Evolutionary conservation across 345 rosid species (phyloP), one percentile per base, ranked within the genome.

Genomic region (Tarenaya hassleriana): DNA sequence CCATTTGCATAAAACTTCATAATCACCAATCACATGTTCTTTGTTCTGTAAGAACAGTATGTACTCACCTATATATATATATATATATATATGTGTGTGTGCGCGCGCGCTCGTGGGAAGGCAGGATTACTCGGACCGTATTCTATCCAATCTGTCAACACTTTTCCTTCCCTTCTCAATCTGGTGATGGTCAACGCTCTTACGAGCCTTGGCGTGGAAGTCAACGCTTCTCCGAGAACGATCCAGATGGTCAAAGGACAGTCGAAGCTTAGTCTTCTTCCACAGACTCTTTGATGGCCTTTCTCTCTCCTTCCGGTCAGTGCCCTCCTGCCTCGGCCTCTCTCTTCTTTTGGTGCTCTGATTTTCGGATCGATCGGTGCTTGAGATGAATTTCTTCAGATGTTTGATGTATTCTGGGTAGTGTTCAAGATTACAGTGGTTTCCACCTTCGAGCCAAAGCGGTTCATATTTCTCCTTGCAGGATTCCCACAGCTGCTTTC

Each of bases 171-270:
- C 97, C 69, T 73, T 81, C 58, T 92, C 98, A 60, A 75, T n/a
- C 66, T 81, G 94, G 10, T 48, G 63, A 7, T 45, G 38, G 49
- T 92, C 98, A 1, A 83, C 73, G 66, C 79, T 85, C 66, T 72
- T 85, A 40, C 97, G 68, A 8, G 95, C 80, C 77, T 88, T 92
- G 62, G 81, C 97, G 0, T 81, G 94, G 73, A 77, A 83, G 70
- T 92, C 98, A 52, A 88, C 84, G 56, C 97, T 92, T 59, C 79
- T 83, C 55, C 97, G 70, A 2, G 97, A 81, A 71, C 94, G 79
- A 52, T 91, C 95, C 76, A 83, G 51, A 59, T 77, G 82, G 33
- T 83, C 92, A 27, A 83, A 83, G 10, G 84, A 68, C 41, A 74
- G 61, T 34, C 85, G 71, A 53, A 81, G 41, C 69, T 65, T 65